Evolutionary conservation across 2,329 filamentous ascomycete genomes (phyloP), one percentile per base, ranked within the genome.

Genomic region (Cercospora nicotianae): DNA sequence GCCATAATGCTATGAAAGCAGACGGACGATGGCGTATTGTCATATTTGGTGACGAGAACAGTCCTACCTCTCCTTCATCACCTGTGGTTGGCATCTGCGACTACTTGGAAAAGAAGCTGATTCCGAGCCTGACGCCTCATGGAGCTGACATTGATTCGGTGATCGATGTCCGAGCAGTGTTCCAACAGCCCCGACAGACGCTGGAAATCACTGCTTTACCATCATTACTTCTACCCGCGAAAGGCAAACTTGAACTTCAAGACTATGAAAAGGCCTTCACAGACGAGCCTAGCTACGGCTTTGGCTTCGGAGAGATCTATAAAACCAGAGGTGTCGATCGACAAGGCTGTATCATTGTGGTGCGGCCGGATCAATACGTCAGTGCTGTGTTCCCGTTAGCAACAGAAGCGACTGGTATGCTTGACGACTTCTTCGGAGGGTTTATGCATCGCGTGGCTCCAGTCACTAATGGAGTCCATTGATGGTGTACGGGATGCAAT

Each of bases 311-410:
- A 3, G 76, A 82, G 64, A 80, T 82, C 23, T 85, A 91, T 73
- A 79, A 84, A 65, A 83, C 82, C 3, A 89, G 88, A 66, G 89
- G 88, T 0, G 81, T 92, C 1, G 82, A 87, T 70, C 75, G 71
- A 18, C 79, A 84, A 20, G 89, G 90, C 0, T 87, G 86, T 69
- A 79, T 88, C 3, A 84, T 90, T 0, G 79, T 89, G 1, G 80
- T 89, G 1, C 78, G 90, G 60, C 90, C 90, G 2, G 90, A 92
- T 80, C 88, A 90, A 75, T 89, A 92, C 77, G 85, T 91, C 45
- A 75, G 73, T 67, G 75, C 72, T 63, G 73, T 79, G 8, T 59
- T 76, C 62, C 77, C 77, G 10, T 59, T 79, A 30, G 68, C 65
- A 26, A 68, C 72, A 30, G 69, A 71, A 16, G 69, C 65, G 23